Percentiles rank a stretch among this genome's conserved stretches.
These are phyloP conservation scores for Alnus glutinosa DNA, from an alignment of 306 rosid genomes.

Conservation along the genomic window DNA sequence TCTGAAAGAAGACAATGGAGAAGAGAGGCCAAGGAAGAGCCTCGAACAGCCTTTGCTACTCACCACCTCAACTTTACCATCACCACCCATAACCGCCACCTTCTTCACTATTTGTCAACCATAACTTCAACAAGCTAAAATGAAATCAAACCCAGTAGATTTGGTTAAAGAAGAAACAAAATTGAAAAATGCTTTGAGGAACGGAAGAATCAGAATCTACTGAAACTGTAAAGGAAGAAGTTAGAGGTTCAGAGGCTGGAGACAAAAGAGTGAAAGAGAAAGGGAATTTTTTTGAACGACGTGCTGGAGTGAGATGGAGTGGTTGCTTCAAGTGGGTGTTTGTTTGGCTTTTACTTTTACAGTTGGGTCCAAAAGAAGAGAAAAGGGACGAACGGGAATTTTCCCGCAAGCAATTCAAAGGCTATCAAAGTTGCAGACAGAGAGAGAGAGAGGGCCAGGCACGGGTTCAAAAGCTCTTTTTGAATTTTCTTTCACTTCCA, in stretches of 20 bases:
- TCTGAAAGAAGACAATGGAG: conserved; percentile 60
- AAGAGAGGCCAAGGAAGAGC: conserved; percentile 55
- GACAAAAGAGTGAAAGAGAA: conserved; percentile 21
- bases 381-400: conserved; percentile 14
- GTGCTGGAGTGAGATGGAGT: conserved; percentile 19
- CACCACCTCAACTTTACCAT: conserved; percentile 72
- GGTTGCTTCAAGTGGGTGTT: neutral
- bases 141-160: conserved; percentile 9
- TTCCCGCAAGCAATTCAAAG: conserved; percentile 13
- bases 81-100: conserved; percentile 53
- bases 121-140: neutral
- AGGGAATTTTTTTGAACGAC: conserved; percentile 47
- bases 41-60: conserved; percentile 79
- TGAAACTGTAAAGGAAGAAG: conserved; percentile 26
- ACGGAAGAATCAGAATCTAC: conserved; percentile 19
- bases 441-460: neutral
- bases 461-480: neutral
- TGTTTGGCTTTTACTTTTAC: neutral
- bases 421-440: conserved; percentile 1
- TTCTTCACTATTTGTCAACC: neutral
- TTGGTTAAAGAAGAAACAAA: neutral
- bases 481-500: neutral
- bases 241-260: conserved; percentile 19
- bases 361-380: neutral
- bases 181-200: conserved; percentile 20